These are phyloP conservation scores for Rhipidocladum racemiflorum DNA, from an alignment of 176 grass and related monocot genomes.

Conservation along the genomic window DNA sequence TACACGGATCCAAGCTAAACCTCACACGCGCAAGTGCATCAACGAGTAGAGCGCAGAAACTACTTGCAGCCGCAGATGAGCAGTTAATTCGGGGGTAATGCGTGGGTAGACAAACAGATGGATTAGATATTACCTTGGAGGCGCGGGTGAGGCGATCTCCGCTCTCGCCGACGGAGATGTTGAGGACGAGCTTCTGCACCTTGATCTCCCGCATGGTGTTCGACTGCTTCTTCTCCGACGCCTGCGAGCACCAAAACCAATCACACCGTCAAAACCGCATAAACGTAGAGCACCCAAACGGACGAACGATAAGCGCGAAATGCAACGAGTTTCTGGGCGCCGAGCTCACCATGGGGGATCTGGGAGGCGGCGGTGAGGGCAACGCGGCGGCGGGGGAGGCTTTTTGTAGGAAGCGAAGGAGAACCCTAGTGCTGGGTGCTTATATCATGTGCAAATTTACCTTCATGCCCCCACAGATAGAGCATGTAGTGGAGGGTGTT, in stretches of 20 bases:
- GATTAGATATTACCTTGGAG: constrained; percentile 42
- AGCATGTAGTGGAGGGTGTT: rapidly evolving
- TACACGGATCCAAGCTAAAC: neutral
- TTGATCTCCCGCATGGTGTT: constrained; percentile 87
- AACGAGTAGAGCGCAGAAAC: neutral
- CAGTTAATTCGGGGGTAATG: neutral
- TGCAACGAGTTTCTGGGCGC: neutral
- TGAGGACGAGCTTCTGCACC: constrained; percentile 84
- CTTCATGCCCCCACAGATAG: neutral
- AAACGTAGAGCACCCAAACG: no score
- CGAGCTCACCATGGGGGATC: constrained; percentile 48
- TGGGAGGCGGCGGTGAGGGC: neutral
- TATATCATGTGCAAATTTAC: constrained; percentile 1
- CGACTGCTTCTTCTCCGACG: constrained; percentile 76
- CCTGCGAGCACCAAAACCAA: constrained; percentile 33
- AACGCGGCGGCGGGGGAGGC: neutral
- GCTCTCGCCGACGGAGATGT: constrained; percentile 90
- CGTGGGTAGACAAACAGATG: neutral
- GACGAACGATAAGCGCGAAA: neutral
- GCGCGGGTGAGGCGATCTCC: constrained; percentile 83
- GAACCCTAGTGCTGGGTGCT: constrained; percentile 34
- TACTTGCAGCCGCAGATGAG: neutral
- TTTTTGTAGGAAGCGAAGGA: constrained; percentile 2
- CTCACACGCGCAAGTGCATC: neutral
- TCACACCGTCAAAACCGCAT: constrained; percentile 1